Percentiles rank a stretch among this genome's conserved stretches.
These are phyloP conservation scores for Coleophoma crateriformis DNA, from an alignment of 2,329 filamentous ascomycete genomes.

Conservation along the genomic window DNA sequence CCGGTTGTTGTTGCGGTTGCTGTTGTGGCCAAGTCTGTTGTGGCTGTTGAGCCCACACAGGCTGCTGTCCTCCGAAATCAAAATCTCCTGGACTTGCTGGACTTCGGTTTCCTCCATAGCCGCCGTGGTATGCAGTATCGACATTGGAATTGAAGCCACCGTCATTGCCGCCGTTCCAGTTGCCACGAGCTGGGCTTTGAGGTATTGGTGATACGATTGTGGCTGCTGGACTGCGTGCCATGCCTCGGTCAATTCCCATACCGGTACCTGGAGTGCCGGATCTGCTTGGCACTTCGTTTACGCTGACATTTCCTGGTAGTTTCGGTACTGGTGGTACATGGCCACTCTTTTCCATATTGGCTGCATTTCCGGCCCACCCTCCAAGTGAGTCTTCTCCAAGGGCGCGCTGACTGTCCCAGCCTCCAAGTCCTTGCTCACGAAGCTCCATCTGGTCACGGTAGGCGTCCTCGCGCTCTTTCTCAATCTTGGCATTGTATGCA, in stretches of 20 bases:
- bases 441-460: constrained; percentile 22
- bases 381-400: constrained; percentile 22
- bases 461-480: constrained; percentile 22
- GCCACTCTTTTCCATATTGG: neutral
- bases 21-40: neutral
- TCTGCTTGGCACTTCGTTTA: constrained; percentile 9
- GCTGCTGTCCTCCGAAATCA: neutral
- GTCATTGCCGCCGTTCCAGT: constrained; percentile 13
- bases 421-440: constrained; percentile 22
- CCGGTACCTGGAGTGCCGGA: neutral
- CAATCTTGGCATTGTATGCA: constrained; percentile 22
- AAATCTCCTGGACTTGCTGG: neutral
- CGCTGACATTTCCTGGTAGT: constrained; percentile 2
- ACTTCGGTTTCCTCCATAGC: constrained; percentile 6
- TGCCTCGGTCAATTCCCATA: constrained; percentile 2
- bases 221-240: constrained; percentile 2
- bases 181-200: constrained; percentile 4
- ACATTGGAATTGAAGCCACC: constrained; percentile 12
- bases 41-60: neutral
- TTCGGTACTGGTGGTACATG: constrained; percentile 6
- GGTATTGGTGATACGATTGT: constrained; percentile 7
- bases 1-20: neutral
- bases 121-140: constrained; percentile 11
- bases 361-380: constrained; percentile 15
- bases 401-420: constrained; percentile 14